A percentile compares a stretch with the other conserved stretches of the same genome.
Evolutionary conservation across 164 flowering plant genomes (phyloP).

Genomic region (Liquidambar formosana): DNA sequence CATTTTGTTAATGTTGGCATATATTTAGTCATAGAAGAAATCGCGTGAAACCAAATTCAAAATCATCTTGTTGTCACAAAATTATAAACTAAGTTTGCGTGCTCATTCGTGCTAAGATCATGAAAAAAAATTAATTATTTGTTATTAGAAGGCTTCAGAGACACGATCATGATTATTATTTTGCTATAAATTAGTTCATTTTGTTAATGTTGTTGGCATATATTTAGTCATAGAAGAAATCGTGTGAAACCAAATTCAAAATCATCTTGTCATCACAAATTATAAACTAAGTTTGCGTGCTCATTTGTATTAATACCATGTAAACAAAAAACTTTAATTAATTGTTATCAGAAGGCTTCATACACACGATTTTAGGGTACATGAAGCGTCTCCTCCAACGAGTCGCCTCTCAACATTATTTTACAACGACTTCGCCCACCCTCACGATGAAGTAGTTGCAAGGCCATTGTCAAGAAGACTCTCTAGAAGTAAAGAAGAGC

Average conservation of each 20-base stretch:
- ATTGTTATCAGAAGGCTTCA: not conserved
- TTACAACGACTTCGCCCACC: conserved; percentile 1
- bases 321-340: not conserved
- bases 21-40: not conserved
- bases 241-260: not conserved
- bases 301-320: not conserved
- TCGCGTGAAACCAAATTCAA: not conserved
- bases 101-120: not conserved
- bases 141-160: not conserved
- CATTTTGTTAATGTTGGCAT: not conserved
- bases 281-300: conserved; percentile 16
- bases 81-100: conserved; percentile 19
- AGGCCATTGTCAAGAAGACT: conserved; percentile 16
- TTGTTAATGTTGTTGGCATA: not conserved
- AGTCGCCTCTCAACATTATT: conserved; percentile 3
- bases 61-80: conserved; percentile 16
- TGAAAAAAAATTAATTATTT: not conserved
- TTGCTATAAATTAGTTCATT: not conserved
- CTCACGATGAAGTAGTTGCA: conserved; percentile 20
- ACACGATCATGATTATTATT: not conserved
- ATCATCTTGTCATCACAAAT: conserved; percentile 18
- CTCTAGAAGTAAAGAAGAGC: conserved; percentile 6
- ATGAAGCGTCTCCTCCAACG: no score
- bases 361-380: conserved; percentile 2
- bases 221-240: not conserved